Evolutionary conservation across 495 filamentous ascomycete genomes (phyloP), one percentile per base, ranked within the genome.

Genomic region (Parathielavia appendiculata): DNA sequence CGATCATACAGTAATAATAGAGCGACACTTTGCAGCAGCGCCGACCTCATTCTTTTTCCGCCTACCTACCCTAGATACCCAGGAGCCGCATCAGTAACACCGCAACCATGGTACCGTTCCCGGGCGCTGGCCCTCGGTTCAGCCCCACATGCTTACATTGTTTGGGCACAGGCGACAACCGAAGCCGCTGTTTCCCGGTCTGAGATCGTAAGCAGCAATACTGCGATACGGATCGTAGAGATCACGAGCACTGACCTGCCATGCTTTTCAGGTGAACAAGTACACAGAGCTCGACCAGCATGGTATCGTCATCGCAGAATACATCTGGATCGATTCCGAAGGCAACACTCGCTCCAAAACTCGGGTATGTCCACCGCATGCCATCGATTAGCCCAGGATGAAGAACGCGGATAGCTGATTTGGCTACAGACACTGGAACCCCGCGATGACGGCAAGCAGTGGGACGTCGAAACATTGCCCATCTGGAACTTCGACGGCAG

Each of bases 401-500:
- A 23, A 19, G 12, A 6, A 35, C 20, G 5, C 52, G 54, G 46
- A 62, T 57, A 64, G 57, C 65, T 64, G 43, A 63, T 57, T 40
- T 51, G 22, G n/a, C 35, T 50, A 10, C 23, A 97, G 92, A 97
- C 92, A 63, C 83, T 96, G 41, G 41, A 47, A 19, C 81, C 76
- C 67, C 84, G 86, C 73, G 74, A 78, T 39, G 76, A 69, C 50
- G 63, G 69, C 54, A 62, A 64, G 41, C 72, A 75, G 67, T 74
- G 70, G 59, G 70, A 90, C 57, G 87, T 90, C 55, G 90, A 97
- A 8, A 58, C 56, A 59, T 90, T 98, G 58, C 90, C 92, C 59
- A 90, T 95, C 74, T 98, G 93, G 93, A 98, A 97, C 82, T 98
- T 98, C 70, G 93, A 98, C 71, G 93, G 93, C 72, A 95, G 90